These are phyloP conservation scores for Ceratopteris richardii DNA, from an alignment of 75 land plant species.

Conservation along the genomic window DNA sequence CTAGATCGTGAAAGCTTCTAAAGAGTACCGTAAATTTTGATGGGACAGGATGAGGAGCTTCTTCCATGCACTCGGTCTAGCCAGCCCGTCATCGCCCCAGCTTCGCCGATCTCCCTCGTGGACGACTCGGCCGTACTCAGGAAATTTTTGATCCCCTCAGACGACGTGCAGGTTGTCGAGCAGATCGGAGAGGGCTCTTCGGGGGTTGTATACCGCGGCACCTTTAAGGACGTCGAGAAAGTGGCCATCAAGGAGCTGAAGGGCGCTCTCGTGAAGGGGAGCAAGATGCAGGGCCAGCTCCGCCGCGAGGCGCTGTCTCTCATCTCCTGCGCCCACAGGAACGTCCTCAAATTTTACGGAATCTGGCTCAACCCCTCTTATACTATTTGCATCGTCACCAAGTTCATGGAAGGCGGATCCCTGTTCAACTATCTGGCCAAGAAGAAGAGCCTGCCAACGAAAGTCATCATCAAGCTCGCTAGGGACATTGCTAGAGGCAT, in stretches of 20 bases:
- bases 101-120: no score
- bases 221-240: slow-evolving; percentile 38
- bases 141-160: no score
- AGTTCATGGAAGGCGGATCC: slow-evolving; percentile 63
- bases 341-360: slow-evolving; percentile 54
- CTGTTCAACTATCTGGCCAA: slow-evolving; percentile 38
- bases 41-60: no score
- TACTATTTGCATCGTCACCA: slow-evolving; percentile 61
- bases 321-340: slow-evolving; percentile 66
- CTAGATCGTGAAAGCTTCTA: no score
- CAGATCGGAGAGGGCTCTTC: not conserved
- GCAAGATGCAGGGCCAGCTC: slow-evolving; percentile 39
- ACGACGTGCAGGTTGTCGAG: no score
- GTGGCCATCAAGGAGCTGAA: slow-evolving; percentile 46
- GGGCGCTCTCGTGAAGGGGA: slow-evolving; percentile 61
- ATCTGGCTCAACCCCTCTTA: slow-evolving; percentile 27
- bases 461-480: slow-evolving; percentile 54
- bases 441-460: slow-evolving; percentile 39
- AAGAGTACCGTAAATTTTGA: no score
- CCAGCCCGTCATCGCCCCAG: no score
- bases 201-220: slow-evolving; percentile 32
- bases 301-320: slow-evolving; percentile 50
- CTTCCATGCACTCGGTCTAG: no score
- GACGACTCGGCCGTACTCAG: no score
- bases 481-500: slow-evolving; percentile 58